Evolutionary conservation across 2,329 filamentous ascomycete species (phyloP).

Genomic region (Ceratocystis cubensis): DNA sequence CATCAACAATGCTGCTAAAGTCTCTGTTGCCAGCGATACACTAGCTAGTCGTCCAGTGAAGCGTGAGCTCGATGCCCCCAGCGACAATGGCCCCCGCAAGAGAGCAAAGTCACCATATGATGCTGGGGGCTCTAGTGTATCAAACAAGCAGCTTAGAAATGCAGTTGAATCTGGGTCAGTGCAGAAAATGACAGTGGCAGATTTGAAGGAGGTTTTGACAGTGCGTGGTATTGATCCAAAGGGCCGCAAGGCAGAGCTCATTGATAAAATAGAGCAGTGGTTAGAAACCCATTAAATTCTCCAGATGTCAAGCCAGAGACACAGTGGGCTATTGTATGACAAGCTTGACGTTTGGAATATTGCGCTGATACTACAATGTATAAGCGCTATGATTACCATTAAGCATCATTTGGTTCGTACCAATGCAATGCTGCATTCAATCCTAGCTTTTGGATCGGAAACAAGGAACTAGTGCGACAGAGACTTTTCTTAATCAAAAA

Average conservation of each 20-base stretch:
- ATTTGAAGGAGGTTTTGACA: constrained; percentile 38
- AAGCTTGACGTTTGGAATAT: neutral
- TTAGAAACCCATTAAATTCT: constrained; percentile 31
- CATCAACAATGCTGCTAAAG: constrained; percentile 52
- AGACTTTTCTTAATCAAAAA: neutral
- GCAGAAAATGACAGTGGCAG: constrained; percentile 42
- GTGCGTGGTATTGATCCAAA: constrained; percentile 37
- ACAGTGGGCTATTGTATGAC: neutral
- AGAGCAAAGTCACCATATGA: constrained; percentile 30
- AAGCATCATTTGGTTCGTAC: neutral
- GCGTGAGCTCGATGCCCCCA: constrained; percentile 25
- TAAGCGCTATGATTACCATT: neutral
- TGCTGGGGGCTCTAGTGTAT: constrained; percentile 29
- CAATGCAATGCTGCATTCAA: neutral
- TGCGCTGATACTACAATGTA: neutral
- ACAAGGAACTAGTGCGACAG: neutral
- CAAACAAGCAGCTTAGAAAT: constrained; percentile 36
- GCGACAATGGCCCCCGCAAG: constrained; percentile 35
- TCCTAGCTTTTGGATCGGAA: neutral
- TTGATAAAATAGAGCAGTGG: constrained; percentile 46
- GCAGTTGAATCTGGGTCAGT: constrained; percentile 36
- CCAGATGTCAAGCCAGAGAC: neutral
- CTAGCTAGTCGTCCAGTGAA: neutral
- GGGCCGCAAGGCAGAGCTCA: constrained; percentile 42
- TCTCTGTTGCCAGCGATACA: constrained; percentile 37